phyloP scores from a whole-genome alignment of 2,329 filamentous ascomycete genomes.

The Colletotrichum incanum region DNA sequence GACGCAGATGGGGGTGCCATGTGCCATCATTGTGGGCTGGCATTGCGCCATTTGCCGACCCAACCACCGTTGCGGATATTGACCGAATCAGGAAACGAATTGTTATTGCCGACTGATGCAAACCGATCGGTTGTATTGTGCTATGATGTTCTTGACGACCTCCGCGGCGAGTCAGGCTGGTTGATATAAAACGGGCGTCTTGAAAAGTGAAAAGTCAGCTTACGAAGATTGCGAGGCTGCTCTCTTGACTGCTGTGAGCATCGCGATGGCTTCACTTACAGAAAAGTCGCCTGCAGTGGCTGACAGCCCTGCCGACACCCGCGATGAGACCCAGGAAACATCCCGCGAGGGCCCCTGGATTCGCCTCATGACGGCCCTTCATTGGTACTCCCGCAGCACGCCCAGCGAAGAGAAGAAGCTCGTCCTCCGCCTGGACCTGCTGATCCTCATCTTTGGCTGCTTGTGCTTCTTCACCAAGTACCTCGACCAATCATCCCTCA shows the following conservation, averaged over 20 bases:
- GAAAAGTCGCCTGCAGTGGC: constrained; percentile 34
- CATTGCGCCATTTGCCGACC: constrained; percentile 37
- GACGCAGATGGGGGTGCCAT: constrained; percentile 18
- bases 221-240: neutral
- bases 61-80: constrained; percentile 32
- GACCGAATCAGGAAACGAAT: constrained; percentile 20
- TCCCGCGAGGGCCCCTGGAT: constrained; percentile 46
- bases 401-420: constrained; percentile 52
- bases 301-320: constrained; percentile 9
- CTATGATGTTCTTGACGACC: neutral
- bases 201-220: neutral
- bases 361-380: constrained; percentile 48
- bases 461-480: constrained; percentile 59
- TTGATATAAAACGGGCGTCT: constrained; percentile 9
- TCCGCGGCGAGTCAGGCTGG: constrained; percentile 13
- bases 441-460: constrained; percentile 56
- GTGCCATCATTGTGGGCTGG: constrained; percentile 37
- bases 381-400: constrained; percentile 54
- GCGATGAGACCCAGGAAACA: constrained; percentile 5
- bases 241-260: neutral
- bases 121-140: neutral
- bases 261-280: constrained; percentile 21
- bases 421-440: constrained; percentile 56
- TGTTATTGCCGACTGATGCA: neutral
- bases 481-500: constrained; percentile 55